These are phyloP conservation scores for Gossypium davidsonii DNA, from an alignment of 441 rosid species.

Conservation along the genomic window DNA sequence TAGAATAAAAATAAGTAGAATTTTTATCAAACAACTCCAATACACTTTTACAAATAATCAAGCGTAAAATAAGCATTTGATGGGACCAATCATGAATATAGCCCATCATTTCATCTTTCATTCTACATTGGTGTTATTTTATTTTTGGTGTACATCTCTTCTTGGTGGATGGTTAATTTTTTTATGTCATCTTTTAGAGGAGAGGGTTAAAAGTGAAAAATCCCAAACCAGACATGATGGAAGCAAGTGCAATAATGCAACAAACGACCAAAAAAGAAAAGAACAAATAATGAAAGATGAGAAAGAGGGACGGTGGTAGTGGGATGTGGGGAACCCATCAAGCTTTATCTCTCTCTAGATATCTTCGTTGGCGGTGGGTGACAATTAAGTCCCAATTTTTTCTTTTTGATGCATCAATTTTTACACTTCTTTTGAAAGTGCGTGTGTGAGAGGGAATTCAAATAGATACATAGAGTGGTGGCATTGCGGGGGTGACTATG, in stretches of 20 bases:
- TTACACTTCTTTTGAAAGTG: constrained; percentile 2
- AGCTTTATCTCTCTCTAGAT: constrained; percentile 3
- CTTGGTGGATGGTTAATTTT: background rate
- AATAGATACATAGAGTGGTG: constrained; percentile 10
- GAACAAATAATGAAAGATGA: background rate
- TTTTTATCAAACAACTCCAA: no score
- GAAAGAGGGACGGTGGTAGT: background rate
- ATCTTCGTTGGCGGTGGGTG: constrained; percentile 14
- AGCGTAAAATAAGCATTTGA: background rate
- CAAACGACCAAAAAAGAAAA: background rate
- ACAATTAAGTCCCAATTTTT: constrained; percentile 4
- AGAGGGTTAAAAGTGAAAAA: constrained; percentile 11
- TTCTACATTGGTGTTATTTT: no score
- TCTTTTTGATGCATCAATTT: background rate
- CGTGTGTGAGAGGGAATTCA: constrained; percentile 11
- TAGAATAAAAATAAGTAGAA: no score
- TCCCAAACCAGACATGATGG: constrained; percentile 10
- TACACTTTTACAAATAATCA: no score
- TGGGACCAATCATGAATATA: background rate
- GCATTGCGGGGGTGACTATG: constrained; percentile 9
- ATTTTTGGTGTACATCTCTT: background rate
- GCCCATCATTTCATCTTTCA: background rate
- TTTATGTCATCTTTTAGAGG: constrained; percentile 1
- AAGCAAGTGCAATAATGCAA: constrained; percentile 15
- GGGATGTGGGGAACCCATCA: constrained; percentile 20